These are phyloP conservation scores for Hanseniaspora occidentalis DNA, from an alignment of 805 yeast genomes.

Conservation along the genomic window DNA sequence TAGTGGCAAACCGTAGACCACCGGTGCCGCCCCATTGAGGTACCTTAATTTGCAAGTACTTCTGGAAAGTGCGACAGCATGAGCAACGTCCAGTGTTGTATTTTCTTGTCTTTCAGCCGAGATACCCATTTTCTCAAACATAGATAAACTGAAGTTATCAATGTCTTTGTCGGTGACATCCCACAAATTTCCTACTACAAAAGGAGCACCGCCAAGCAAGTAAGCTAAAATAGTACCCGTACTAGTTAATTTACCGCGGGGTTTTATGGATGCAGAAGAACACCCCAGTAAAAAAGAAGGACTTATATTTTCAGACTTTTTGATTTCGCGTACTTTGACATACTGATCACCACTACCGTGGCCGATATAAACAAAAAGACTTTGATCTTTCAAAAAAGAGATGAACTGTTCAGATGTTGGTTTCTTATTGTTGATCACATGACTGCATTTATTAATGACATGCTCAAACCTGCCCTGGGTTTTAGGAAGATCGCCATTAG, in stretches of 20 bases:
- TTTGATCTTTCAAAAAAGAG: constrained; percentile 28
- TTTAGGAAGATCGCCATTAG: constrained; percentile 59
- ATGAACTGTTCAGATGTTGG: constrained; percentile 37
- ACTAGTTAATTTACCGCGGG: constrained; percentile 51
- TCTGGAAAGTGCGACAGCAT: constrained; percentile 53
- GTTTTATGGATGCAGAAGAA: constrained; percentile 62
- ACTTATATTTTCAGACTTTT: constrained; percentile 32
- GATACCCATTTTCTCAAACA: constrained; percentile 60
- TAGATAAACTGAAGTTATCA: constrained; percentile 55
- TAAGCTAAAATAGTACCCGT: constrained; percentile 69
- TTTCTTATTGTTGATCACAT: constrained; percentile 32
- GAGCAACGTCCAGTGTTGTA: constrained; percentile 27
- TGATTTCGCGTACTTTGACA: constrained; percentile 42
- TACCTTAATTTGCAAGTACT: constrained; percentile 54
- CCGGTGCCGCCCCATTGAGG: constrained; percentile 88
- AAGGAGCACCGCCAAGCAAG: constrained; percentile 68
- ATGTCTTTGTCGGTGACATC: constrained; percentile 95
- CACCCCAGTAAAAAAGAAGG: constrained; percentile 76
- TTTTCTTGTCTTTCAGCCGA: constrained; percentile 18
- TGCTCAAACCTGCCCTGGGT: constrained; percentile 50
- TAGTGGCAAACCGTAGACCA: constrained; percentile 75
- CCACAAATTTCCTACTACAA: constrained; percentile 83
- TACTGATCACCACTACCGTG: constrained; percentile 96
- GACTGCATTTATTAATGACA: constrained; percentile 24
- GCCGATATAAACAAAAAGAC: constrained; percentile 68